Evolutionary conservation across 768 basidiomycete genomes (phyloP).

Genomic region (Candolleomyces aberdarensis): DNA sequence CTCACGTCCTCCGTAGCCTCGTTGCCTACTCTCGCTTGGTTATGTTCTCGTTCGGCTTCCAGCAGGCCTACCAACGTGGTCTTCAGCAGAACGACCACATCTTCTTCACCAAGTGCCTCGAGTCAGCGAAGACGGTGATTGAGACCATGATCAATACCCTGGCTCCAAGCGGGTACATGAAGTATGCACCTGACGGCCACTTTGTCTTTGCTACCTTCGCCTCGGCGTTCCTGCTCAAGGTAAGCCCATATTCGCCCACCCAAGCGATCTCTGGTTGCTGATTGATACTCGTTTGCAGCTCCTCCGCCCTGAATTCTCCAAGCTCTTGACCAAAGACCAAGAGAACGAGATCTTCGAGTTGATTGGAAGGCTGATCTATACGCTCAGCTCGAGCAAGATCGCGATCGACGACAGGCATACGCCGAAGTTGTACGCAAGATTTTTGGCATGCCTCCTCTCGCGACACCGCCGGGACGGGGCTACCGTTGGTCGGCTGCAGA

Average conservation of each 20-base stretch:
- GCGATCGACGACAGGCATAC: constrained; percentile 83
- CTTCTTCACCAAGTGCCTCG: constrained; percentile 72
- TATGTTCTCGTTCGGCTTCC: constrained; percentile 86
- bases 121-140: constrained; percentile 67
- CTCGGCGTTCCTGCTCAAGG: constrained; percentile 81
- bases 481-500: constrained; percentile 52
- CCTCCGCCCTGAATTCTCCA: constrained; percentile 69
- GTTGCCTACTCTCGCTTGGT: constrained; percentile 77
- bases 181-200: constrained; percentile 76
- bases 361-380: constrained; percentile 71
- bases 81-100: constrained; percentile 58
- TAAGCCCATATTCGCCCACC: constrained; percentile 21
- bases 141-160: constrained; percentile 61
- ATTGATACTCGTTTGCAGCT: constrained; percentile 38
- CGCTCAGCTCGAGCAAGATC: constrained; percentile 65
- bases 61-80: constrained; percentile 74
- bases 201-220: constrained; percentile 81
- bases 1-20: constrained; percentile 40
- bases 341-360: constrained; percentile 70
- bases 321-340: constrained; percentile 55
- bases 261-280: not conserved
- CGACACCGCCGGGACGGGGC: constrained; percentile 68
- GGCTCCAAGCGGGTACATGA: constrained; percentile 72
- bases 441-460: constrained; percentile 69
- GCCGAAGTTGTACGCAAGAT: constrained; percentile 76